Conservation (phyloP, 768 basidiomycete species). For the Russula brevipes region DNA sequence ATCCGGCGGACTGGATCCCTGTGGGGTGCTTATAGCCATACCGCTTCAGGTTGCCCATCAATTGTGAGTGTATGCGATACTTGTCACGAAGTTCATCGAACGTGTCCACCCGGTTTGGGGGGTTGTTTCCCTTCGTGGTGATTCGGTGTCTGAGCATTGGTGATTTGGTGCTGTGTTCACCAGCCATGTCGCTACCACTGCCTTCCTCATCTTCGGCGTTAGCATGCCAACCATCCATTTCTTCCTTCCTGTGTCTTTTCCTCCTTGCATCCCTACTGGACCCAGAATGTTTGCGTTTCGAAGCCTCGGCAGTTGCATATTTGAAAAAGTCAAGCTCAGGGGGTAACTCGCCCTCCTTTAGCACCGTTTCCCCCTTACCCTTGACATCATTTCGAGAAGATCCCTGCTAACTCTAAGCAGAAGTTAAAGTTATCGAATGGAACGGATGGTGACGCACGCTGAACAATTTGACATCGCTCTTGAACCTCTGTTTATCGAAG, state of each 20-base stretch:
- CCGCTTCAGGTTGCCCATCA: constrained; percentile 59
- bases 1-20: constrained; percentile 73
- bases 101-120: constrained; percentile 53
- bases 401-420: constrained; percentile 28
- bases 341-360: constrained; percentile 53
- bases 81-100: constrained; percentile 57
- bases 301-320: constrained; percentile 55
- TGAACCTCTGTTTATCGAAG: constrained; percentile 75
- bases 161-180: constrained; percentile 25
- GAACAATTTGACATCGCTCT: constrained; percentile 66
- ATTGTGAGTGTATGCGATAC: constrained; percentile 52
- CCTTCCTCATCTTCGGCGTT: constrained; percentile 29
- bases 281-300: constrained; percentile 46
- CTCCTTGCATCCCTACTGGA: constrained; percentile 4
- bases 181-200: constrained; percentile 26
- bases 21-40: constrained; percentile 66
- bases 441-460: constrained; percentile 38
- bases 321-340: constrained; percentile 89
- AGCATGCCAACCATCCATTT: constrained; percentile 26
- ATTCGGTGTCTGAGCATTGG: constrained; percentile 54
- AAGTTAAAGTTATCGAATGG: neutral
- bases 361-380: constrained; percentile 26
- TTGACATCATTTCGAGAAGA: constrained; percentile 27
- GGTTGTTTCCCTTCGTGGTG: constrained; percentile 63
- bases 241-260: constrained; percentile 15